Percentiles rank a stretch among this genome's conserved stretches.
Conservation (phyloP, 345 rosid genomes). For the Citrus trifoliata region DNA sequence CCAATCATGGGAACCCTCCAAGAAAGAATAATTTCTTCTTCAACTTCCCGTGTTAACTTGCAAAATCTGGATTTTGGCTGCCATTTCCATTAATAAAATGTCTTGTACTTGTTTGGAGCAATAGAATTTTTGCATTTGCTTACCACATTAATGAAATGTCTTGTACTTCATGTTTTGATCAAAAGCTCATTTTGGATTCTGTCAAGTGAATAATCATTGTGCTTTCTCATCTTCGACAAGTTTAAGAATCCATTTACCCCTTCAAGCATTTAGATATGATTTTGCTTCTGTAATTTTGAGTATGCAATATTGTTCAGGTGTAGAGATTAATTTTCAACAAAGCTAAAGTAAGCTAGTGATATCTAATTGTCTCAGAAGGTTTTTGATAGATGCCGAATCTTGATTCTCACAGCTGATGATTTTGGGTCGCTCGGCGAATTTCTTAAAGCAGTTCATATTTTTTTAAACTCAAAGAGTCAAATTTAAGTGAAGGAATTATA, state of each 20-base stretch:
- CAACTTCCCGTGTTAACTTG: not conserved
- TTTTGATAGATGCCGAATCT: too few relatives aligned
- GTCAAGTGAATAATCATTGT: not conserved
- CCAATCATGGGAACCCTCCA: slow-evolving; percentile 85
- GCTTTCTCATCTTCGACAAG: not conserved
- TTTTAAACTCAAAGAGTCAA: too few relatives aligned
- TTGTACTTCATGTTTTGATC: not conserved
- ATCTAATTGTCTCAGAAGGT: not conserved
- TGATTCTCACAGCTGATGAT: too few relatives aligned
- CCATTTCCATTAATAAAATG: slow-evolving; percentile 18
- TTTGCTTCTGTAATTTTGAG: not conserved
- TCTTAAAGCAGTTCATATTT: not conserved
- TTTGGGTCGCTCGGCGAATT: too few relatives aligned
- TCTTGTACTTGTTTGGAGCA: slow-evolving; percentile 7
- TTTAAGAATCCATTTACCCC: not conserved
- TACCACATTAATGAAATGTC: not conserved
- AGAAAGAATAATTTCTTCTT: slow-evolving; percentile 36
- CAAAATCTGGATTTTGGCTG: not conserved
- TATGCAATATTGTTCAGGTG: not conserved
- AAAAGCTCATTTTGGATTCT: not conserved
- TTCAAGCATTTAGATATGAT: not conserved
- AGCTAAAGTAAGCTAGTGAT: not conserved
- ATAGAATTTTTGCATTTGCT: not conserved
- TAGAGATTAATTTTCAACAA: not conserved
- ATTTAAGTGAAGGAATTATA: too few relatives aligned